Evolutionary conservation across 805 yeast genomes (phyloP), one percentile per base, ranked within the genome.

Genomic region (Saccharomycopsis sp.): DNA sequence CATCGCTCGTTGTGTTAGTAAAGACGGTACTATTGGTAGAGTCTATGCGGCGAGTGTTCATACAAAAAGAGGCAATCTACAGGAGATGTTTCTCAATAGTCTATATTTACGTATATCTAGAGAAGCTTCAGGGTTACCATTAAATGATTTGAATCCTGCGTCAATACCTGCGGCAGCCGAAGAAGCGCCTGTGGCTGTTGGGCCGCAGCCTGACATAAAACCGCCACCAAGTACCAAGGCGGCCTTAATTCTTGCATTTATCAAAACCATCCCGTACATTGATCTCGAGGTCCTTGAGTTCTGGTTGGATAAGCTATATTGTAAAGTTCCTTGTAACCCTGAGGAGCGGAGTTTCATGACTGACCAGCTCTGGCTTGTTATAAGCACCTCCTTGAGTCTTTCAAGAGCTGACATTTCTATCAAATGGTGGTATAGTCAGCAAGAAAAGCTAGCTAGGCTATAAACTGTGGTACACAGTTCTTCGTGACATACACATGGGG

Each of bases 361-460:
- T 17, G 29, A 38, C 17, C 41, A 53, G n/a, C 49, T 61, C n/a
- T 61, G 63, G 63, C 34, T 49, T 8, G 51, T 53, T 1, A 61
- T 61, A 20, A 25, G 57, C 19, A 50, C 23, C 8, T 58, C 54
- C 3, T 51, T 61, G 52, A 58, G 59, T 2, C 38, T 61, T 19
- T n/a, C 38, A 25, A 55, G 47, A 42, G 59, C 59, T 5, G 63
- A 61, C 42, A 49, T 55, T 17, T 61, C 62, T 14, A 53, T 61
- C 19, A 47, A 35, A 35, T 61, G 63, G 63, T 61, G 63, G 63
- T 61, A 61, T 52, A 29, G 38, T 29, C 38, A 29, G 38, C 38
- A 12, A 12, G 9, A 29, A 29, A 29, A 29, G 38, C 9, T 12
- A 29, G 38, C 38, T 29, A 29, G 38, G 12, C 38, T 29, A 29